Conservation (phyloP, 768 basidiomycete genomes). For the Lactarius quietus region DNA sequence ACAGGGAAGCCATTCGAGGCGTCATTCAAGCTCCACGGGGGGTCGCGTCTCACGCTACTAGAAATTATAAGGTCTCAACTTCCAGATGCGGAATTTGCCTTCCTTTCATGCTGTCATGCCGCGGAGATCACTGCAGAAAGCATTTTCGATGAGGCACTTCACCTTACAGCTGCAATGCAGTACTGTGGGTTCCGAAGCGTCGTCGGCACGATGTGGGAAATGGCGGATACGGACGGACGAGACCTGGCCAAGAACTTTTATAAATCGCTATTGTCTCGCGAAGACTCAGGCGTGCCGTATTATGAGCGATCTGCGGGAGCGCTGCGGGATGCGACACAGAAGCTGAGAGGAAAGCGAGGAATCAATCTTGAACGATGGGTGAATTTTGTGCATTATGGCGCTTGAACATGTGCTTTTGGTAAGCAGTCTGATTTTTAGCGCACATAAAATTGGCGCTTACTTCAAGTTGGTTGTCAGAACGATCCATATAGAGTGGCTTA, state of each 20-base stretch:
- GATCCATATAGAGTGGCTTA: too few relatives aligned
- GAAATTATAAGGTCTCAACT: constrained; percentile 6
- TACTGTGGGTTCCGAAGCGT: constrained; percentile 19
- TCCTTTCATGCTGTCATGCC: constrained; percentile 17
- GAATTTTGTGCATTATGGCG: constrained; percentile 15
- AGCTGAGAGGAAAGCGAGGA: not conserved
- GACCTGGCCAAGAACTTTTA: constrained; percentile 13
- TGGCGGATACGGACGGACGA: constrained; percentile 19
- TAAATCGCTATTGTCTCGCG: not conserved
- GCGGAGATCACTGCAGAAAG: not conserved
- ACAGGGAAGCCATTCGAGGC: not conserved
- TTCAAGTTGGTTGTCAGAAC: not conserved
- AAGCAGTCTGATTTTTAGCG: too few relatives aligned
- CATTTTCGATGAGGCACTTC: constrained; percentile 16
- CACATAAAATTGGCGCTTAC: too few relatives aligned
- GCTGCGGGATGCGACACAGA: not conserved
- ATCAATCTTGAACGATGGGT: constrained; percentile 7
- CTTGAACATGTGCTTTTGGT: not conserved
- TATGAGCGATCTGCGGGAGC: constrained; percentile 1
- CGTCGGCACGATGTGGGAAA: constrained; percentile 23
- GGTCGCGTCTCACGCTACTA: not conserved
- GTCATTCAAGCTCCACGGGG: not conserved
- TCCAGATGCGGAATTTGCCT: constrained; percentile 9
- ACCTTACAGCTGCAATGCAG: constrained; percentile 20
- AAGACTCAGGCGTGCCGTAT: not conserved